Percentiles rank a stretch among this genome's conserved stretches.
These are phyloP conservation scores for Yamadazyma taylorii DNA, from an alignment of 1,139 yeast species.

Conservation along the genomic window DNA sequence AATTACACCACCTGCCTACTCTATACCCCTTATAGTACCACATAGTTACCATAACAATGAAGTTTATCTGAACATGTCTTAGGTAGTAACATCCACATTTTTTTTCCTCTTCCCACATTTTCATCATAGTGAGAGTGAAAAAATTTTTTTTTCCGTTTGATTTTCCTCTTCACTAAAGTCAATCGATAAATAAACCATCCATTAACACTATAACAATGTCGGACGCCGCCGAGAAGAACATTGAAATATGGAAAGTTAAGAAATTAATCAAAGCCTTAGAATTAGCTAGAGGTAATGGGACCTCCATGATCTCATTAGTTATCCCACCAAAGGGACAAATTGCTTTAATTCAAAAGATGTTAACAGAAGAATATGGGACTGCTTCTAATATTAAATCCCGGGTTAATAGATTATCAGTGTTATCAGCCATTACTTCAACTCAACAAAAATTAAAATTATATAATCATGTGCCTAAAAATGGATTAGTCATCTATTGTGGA, in stretches of 20 bases:
- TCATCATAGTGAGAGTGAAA: conserved; percentile 1
- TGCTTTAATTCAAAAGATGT: conserved; percentile 82
- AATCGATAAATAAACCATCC: background rate
- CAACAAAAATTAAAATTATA: conserved; percentile 93
- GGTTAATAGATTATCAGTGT: conserved; percentile 90
- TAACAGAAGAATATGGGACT: conserved; percentile 98
- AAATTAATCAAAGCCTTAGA: conserved; percentile 85
- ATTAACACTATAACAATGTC: conserved; percentile 11
- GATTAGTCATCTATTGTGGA: conserved; percentile 96
- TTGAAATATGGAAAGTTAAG: conserved; percentile 98
- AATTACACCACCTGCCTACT: too few species aligned
- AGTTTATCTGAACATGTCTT: too few species aligned
- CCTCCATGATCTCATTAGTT: conserved; percentile 95
- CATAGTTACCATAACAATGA: too few species aligned
- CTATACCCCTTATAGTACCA: too few species aligned
- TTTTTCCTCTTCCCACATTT: too few species aligned
- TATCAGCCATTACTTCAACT: conserved; percentile 95
- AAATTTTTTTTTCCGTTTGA: too few species aligned
- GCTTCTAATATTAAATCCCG: conserved; percentile 97
- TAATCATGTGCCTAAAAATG: conserved; percentile 87
- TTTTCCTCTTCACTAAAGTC: too few species aligned
- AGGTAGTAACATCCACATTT: too few species aligned
- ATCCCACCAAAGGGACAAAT: conserved; percentile 96
- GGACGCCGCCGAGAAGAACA: conserved; percentile 79
- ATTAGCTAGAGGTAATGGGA: conserved; percentile 95